Percentiles rank a stretch among this genome's conserved stretches.
These are phyloP conservation scores for Penicillium aurantiogriseum DNA, from an alignment of 2,329 filamentous ascomycete genomes.

Conservation along the genomic window DNA sequence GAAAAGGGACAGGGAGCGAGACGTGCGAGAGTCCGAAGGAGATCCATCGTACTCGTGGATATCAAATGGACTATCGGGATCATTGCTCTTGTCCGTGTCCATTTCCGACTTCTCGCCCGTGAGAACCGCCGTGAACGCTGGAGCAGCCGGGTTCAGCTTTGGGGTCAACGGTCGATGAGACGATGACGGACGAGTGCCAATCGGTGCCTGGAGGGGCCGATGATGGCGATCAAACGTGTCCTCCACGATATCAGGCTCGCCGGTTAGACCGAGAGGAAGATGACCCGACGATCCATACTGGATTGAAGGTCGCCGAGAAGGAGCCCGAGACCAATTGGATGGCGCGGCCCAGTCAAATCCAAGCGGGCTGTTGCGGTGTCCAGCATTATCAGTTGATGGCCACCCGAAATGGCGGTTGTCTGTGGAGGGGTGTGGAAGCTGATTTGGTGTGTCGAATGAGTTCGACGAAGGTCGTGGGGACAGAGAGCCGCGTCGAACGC, in stretches of 20 bases:
- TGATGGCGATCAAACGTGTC: constrained; percentile 48
- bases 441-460: constrained; percentile 54
- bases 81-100: constrained; percentile 36
- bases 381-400: constrained; percentile 53
- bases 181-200: constrained; percentile 72
- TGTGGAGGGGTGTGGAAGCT: constrained; percentile 71
- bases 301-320: constrained; percentile 76
- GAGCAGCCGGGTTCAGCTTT: constrained; percentile 81
- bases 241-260: constrained; percentile 50
- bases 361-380: constrained; percentile 52
- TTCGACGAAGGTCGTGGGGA: constrained; percentile 53
- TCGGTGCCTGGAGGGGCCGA: constrained; percentile 61
- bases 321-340: constrained; percentile 69
- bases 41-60: constrained; percentile 40
- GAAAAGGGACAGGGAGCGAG: constrained; percentile 46
- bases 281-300: constrained; percentile 72
- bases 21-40: constrained; percentile 46
- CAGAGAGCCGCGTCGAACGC: constrained; percentile 43
- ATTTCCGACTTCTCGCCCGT: constrained; percentile 50
- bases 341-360: constrained; percentile 54
- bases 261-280: constrained; percentile 54
- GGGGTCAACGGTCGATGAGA: constrained; percentile 57
- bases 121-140: constrained; percentile 77
- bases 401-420: constrained; percentile 76
- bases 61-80: constrained; percentile 31